phyloP scores from a whole-genome alignment of 1,284 basidiomycete species.

The Macrocystidia cucumis region DNA sequence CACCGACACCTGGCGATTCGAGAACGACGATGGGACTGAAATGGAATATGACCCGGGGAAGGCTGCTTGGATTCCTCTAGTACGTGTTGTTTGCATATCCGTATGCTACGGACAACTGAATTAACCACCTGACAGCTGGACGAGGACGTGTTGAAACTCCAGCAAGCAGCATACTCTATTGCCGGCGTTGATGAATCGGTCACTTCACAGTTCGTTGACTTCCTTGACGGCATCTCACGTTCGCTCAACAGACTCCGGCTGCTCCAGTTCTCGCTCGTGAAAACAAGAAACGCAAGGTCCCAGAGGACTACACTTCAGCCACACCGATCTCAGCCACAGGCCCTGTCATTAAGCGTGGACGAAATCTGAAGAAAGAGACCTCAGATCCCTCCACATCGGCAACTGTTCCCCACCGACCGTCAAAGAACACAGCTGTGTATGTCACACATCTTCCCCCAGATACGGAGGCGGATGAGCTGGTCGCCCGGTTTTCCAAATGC shows the following conservation, averaged over 20 bases:
- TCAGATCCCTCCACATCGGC: too few relatives aligned
- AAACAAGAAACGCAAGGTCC: slow-evolving; percentile 78
- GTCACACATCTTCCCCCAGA: slow-evolving; percentile 82
- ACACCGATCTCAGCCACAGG: slow-evolving; percentile 34
- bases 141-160: slow-evolving; percentile 74
- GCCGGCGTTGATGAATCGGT: slow-evolving; percentile 89
- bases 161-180: slow-evolving; percentile 90
- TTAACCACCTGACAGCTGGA: slow-evolving; percentile 51
- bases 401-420: slow-evolving; percentile 61
- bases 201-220: slow-evolving; percentile 14
- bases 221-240: slow-evolving; percentile 12
- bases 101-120: slow-evolving; percentile 8
- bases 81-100: slow-evolving; percentile 31
- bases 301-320: slow-evolving; percentile 66
- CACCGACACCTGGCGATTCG: slow-evolving; percentile 79
- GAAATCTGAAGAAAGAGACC: slow-evolving; percentile 40
- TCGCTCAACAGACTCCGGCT: slow-evolving; percentile 62
- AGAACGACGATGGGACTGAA: slow-evolving; percentile 83
- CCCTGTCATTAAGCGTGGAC: slow-evolving; percentile 60
- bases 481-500: slow-evolving; percentile 81
- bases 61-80: slow-evolving; percentile 76
- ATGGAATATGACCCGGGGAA: slow-evolving; percentile 81
- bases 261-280: slow-evolving; percentile 74
- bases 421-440: slow-evolving; percentile 91
- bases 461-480: slow-evolving; percentile 69